Evolutionary conservation across 345 rosid genomes (phyloP).

Genomic region (Geranium brycei): DNA sequence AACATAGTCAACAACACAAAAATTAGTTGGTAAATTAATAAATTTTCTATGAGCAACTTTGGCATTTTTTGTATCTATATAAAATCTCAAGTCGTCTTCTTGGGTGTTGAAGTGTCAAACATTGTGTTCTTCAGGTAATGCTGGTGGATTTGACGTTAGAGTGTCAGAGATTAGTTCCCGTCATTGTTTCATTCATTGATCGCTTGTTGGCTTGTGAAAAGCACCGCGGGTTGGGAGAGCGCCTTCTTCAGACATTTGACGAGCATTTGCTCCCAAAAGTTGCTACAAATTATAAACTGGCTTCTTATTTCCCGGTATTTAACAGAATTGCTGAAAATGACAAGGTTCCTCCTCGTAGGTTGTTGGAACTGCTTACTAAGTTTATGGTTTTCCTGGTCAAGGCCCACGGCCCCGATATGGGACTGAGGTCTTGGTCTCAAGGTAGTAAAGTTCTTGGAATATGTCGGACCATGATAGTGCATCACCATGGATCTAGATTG

Average conservation of each 20-base stretch:
- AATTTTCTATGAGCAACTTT: not conserved
- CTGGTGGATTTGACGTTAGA: constrained; percentile 60
- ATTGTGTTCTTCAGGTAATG: constrained; percentile 43
- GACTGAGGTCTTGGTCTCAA: constrained; percentile 67
- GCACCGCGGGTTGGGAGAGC: constrained; percentile 73
- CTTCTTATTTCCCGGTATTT: constrained; percentile 63
- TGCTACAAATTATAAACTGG: constrained; percentile 35
- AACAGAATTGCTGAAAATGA: constrained; percentile 64
- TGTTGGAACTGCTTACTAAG: constrained; percentile 53
- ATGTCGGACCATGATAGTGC: constrained; percentile 75
- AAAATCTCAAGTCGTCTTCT: not conserved
- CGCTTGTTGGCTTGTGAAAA: constrained; percentile 60
- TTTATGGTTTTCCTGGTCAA: constrained; percentile 53
- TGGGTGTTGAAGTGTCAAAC: not conserved
- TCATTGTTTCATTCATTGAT: constrained; percentile 49
- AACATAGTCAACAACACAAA: no score
- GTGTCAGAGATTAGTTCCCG: constrained; percentile 59
- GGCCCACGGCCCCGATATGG: constrained; percentile 52
- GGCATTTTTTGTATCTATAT: not conserved
- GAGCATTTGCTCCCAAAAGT: constrained; percentile 58
- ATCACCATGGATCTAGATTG: constrained; percentile 76
- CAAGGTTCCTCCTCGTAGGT: constrained; percentile 56
- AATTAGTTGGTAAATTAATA: no score
- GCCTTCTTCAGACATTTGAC: constrained; percentile 64
- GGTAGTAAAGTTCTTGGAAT: constrained; percentile 89